Evolutionary conservation across 306 rosid species (phyloP).

Genomic region (Lathyrus tuberosus): DNA sequence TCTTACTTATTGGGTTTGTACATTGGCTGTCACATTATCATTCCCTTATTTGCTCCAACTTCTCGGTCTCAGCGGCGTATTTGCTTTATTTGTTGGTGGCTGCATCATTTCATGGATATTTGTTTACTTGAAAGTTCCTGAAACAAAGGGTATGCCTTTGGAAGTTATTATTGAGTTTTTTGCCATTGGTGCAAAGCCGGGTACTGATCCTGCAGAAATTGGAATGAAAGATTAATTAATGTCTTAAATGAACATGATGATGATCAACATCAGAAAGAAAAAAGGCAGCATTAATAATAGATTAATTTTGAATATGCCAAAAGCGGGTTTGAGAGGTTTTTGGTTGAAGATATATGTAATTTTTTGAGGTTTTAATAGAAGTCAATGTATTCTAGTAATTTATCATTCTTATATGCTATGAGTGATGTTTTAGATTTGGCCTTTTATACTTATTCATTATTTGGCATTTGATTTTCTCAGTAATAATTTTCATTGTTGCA

Average conservation of each 20-base stretch:
- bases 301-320: constrained; percentile 20
- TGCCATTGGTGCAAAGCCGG: constrained; percentile 60
- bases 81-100: constrained; percentile 54
- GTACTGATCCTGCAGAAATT: constrained; percentile 47
- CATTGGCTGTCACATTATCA: constrained; percentile 55
- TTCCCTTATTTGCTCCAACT: constrained; percentile 59
- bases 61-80: constrained; percentile 62
- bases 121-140: constrained; percentile 70
- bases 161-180: constrained; percentile 78
- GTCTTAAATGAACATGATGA: background rate
- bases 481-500: too few relatives aligned
- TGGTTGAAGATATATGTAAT: constrained; percentile 24
- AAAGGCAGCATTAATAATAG: background rate
- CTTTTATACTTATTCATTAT: constrained; percentile 18
- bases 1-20: constrained; percentile 65
- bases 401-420: constrained; percentile 24
- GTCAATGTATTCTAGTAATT: constrained; percentile 18
- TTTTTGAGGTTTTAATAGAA: constrained; percentile 18
- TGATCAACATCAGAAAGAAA: constrained; percentile 12
- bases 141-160: constrained; percentile 81
- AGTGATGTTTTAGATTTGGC: constrained; percentile 7
- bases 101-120: constrained; percentile 67
- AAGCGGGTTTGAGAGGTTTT: constrained; percentile 31
- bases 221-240: constrained; percentile 42
- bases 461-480: background rate